Base-by-base conservation (phyloP, 139 green algal species). In the Diplosphaera chodatii region DNA sequence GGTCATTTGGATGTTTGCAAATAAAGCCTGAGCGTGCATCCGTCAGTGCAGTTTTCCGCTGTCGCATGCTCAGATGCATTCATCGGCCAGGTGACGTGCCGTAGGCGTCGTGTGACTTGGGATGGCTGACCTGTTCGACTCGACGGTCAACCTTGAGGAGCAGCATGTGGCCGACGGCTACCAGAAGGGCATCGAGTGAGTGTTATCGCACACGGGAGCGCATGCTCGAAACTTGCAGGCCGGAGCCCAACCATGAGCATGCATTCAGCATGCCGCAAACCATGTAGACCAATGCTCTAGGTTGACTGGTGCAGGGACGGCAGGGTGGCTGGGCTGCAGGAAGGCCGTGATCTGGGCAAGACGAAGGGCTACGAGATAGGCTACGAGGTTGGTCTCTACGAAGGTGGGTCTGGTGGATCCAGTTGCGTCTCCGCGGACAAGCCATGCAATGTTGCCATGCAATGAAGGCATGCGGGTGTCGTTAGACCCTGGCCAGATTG, bases 341-440 rank as follows among this genome's bases (percentile, higher is more conserved):
- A 93, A 40, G 89, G 89, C 5, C 68, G 76, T 1, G 77, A 84
- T 22, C 71, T 93, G 10, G 89, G 89, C 4, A n/a, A 90, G n/a
- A 73, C 87, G 25, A 92, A 91, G 62, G 89, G 89, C 32, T 92
- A 84, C 76, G 83, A 93, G 41, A 84, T 94, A 31, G 88, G 83
- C 18, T 63, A 88, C 25, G 89, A 94, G 70, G 76, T 94, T 8
- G 89, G 86, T n/a, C 86, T 88, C 32, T 93, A 93, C 64, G 71
- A 72, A 41, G 87, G 86, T 4, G 84, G 69, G 75, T 74, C 83
- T 27, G 64, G 78, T 27, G 70, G 64, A 40, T 33, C 15, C 32
- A 15, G 0, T 59, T 25, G 40, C 68, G 32, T 25, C 2, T 32
- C 64, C 29, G 8, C 22, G 37, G 21, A 67, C 28, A 28, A 23